Conservation (phyloP, 1,284 basidiomycete species). For the Malassezia obtusa region DNA sequence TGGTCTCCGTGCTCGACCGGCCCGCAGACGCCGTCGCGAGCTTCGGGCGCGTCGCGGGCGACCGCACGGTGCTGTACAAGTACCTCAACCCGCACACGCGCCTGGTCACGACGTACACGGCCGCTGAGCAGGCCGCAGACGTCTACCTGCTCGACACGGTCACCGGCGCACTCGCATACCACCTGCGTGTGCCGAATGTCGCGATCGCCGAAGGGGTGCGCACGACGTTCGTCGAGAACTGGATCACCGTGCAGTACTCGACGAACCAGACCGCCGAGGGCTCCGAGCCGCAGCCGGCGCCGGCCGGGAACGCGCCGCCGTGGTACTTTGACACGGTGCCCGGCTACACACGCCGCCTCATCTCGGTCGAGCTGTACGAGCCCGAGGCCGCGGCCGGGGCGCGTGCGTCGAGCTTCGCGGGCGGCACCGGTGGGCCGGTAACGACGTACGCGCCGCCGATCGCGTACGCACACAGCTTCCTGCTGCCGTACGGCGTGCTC, state of each 20-base stretch:
- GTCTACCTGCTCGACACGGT: constrained; percentile 68
- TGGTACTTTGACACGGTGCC: neutral
- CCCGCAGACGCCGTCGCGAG: constrained; percentile 20
- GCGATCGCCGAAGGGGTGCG: constrained; percentile 52
- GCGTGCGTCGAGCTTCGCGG: constrained; percentile 22
- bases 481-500: constrained; percentile 61
- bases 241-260: constrained; percentile 71
- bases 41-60: constrained; percentile 67
- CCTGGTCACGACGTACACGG: constrained; percentile 57
- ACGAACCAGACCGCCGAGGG: constrained; percentile 54
- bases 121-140: constrained; percentile 50
- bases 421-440: neutral
- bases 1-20: constrained; percentile 21
- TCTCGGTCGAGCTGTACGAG: constrained; percentile 79
- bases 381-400: constrained; percentile 49
- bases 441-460: constrained; percentile 4
- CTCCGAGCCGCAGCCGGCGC: neutral
- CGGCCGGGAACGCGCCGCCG: neutral
- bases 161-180: constrained; percentile 63
- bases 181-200: constrained; percentile 32
- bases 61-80: constrained; percentile 83
- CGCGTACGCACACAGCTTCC: constrained; percentile 61
- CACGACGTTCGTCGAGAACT: constrained; percentile 72
- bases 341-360: constrained; percentile 23
- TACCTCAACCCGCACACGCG: constrained; percentile 77